Conservation (phyloP, 257 asterid genomes). For the Solanum chilense region DNA sequence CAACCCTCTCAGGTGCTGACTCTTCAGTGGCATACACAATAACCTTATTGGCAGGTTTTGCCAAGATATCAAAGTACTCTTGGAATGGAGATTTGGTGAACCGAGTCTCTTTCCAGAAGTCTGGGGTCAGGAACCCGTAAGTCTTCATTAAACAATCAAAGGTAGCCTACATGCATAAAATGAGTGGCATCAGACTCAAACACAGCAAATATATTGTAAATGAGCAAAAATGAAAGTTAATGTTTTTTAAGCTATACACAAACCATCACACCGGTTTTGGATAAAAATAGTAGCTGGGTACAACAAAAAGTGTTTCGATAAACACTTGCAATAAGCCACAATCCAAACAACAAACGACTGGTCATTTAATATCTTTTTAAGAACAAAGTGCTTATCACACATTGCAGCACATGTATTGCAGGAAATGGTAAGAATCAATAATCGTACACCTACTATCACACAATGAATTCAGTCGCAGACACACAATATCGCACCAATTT, state of each 20-base stretch:
- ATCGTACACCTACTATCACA: neutral
- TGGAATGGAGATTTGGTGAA: constrained; percentile 1
- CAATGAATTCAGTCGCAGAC: neutral
- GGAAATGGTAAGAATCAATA: neutral
- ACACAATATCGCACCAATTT: neutral
- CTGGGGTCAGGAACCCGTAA: constrained; percentile 73
- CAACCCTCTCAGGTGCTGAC: neutral
- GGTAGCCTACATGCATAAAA: constrained; percentile 37
- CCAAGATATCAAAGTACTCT: neutral
- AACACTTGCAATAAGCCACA: neutral
- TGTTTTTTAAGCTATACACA: no score
- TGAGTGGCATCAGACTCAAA: neutral
- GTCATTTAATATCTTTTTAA: neutral
- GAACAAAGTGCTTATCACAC: neutral
- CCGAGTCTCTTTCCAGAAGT: constrained; percentile 39
- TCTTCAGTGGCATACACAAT: neutral
- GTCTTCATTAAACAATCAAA: constrained; percentile 68
- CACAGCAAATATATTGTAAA: neutral
- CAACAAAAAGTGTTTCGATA: neutral
- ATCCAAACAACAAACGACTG: neutral
- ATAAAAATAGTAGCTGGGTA: no score
- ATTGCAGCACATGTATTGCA: neutral
- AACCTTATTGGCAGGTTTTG: neutral
- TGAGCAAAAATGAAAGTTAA: no score
- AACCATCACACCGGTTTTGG: no score